Conservation (phyloP, 352 stramenopile genomes). For the Phytophthora kernoviae region DNA sequence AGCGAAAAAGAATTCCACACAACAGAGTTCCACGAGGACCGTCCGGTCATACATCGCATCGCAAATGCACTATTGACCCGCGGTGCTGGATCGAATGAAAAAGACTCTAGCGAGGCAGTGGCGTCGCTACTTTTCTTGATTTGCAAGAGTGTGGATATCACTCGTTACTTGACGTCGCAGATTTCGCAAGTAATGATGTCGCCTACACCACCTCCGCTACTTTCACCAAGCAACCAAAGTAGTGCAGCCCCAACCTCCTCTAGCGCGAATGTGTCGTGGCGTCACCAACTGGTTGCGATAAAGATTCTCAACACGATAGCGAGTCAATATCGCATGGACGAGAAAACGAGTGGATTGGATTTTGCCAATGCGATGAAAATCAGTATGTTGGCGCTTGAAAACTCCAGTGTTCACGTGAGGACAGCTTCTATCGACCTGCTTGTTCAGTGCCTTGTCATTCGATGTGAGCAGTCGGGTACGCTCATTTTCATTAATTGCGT, state of each 20-base stretch:
- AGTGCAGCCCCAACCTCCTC: not conserved
- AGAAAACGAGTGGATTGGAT: constrained; percentile 51
- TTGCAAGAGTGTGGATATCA: constrained; percentile 81
- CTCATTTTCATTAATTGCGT: not conserved
- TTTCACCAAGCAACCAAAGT: constrained; percentile 28
- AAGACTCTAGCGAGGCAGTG: constrained; percentile 78
- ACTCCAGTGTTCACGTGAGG: constrained; percentile 79
- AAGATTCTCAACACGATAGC: constrained; percentile 82
- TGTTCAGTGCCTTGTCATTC: constrained; percentile 74
- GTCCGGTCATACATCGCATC: constrained; percentile 55
- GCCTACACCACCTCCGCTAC: constrained; percentile 1
- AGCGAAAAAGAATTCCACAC: constrained; percentile 67
- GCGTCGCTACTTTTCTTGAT: constrained; percentile 79
- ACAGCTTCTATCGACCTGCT: constrained; percentile 72
- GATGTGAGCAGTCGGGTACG: constrained; percentile 76
- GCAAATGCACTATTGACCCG: constrained; percentile 47
- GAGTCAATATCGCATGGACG: constrained; percentile 80
- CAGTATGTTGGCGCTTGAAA: constrained; percentile 65
- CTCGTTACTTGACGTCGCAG: constrained; percentile 54
- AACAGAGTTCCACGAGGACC: constrained; percentile 53
- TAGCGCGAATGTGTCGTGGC: constrained; percentile 50
- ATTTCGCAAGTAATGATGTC: constrained; percentile 57
- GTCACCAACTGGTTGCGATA: constrained; percentile 73
- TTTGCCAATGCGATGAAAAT: constrained; percentile 71
- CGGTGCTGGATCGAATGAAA: constrained; percentile 73